These are phyloP conservation scores for Cystobasidium tubakii DNA, from an alignment of 768 basidiomycete genomes.

Conservation along the genomic window DNA sequence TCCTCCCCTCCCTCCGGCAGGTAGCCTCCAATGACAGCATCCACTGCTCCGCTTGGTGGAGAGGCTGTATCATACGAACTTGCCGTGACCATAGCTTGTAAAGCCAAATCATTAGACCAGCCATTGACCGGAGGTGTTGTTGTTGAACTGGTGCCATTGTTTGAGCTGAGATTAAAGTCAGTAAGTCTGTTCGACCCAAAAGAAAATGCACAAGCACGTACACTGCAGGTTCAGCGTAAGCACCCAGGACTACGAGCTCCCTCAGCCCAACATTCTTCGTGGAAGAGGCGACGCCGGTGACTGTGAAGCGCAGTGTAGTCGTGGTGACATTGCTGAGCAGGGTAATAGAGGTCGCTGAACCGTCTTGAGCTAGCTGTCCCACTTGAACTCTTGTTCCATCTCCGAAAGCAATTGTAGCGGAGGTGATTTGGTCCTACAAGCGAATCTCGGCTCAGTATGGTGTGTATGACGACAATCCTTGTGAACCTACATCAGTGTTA, in stretches of 20 bases:
- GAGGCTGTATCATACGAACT: conserved; percentile 3
- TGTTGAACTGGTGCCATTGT: not conserved
- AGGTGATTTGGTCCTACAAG: conserved; percentile 33
- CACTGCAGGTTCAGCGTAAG: not conserved
- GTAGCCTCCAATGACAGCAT: conserved; percentile 41
- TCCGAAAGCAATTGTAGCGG: conserved; percentile 37
- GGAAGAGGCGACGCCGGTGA: conserved; percentile 21
- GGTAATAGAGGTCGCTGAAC: conserved; percentile 38
- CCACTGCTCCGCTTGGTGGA: conserved; percentile 36
- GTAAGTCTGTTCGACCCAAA: not conserved
- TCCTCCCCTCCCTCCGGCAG: conserved; percentile 32
- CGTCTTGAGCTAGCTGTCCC: conserved; percentile 40
- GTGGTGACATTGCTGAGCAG: conserved; percentile 35
- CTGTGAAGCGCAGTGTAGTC: conserved; percentile 28
- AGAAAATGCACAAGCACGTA: not conserved
- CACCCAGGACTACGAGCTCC: conserved; percentile 33
- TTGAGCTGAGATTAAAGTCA: not conserved
- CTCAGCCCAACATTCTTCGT: conserved; percentile 36
- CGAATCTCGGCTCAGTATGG: not conserved
- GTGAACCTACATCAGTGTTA: not conserved
- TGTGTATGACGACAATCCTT: not conserved
- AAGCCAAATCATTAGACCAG: conserved; percentile 2
- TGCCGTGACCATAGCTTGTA: conserved; percentile 25
- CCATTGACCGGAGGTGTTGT: not conserved
- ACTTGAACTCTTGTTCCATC: conserved; percentile 37